phyloP scores from a whole-genome alignment of 495 filamentous ascomycete genomes.

The Astrothelium macrocarpum region DNA sequence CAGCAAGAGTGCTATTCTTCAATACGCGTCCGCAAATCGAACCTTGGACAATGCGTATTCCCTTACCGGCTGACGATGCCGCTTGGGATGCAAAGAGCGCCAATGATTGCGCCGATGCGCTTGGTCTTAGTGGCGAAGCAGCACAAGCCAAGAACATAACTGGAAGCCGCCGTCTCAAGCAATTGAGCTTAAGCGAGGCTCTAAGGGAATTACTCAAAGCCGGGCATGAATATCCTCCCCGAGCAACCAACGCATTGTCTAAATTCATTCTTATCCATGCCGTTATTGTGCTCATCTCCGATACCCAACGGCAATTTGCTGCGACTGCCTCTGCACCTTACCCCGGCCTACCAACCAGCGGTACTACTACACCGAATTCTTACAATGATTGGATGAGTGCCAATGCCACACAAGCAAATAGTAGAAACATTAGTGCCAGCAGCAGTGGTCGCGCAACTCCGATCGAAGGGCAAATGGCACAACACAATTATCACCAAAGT shows the following conservation, averaged over 20 bases:
- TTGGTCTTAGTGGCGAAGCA: constrained; percentile 45
- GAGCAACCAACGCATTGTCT: constrained; percentile 52
- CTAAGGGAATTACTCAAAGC: constrained; percentile 46
- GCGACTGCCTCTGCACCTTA: not conserved
- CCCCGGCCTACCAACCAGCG: constrained; percentile 23
- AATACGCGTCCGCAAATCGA: constrained; percentile 50
- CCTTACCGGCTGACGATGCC: constrained; percentile 56
- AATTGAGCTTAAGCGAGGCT: constrained; percentile 46
- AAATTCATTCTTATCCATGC: constrained; percentile 63
- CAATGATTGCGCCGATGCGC: constrained; percentile 48
- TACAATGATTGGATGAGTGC: constrained; percentile 41
- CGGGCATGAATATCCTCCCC: constrained; percentile 42
- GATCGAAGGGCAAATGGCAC: constrained; percentile 21
- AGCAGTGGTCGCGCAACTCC: constrained; percentile 46
- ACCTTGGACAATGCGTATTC: constrained; percentile 45
- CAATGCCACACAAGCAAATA: constrained; percentile 16
- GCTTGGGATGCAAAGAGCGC: constrained; percentile 51
- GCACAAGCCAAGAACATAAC: constrained; percentile 41
- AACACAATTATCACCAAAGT: constrained; percentile 18
- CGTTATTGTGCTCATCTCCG: constrained; percentile 39
- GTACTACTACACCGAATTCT: constrained; percentile 38
- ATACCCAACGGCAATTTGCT: constrained; percentile 11
- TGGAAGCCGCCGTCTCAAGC: constrained; percentile 48
- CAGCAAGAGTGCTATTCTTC: constrained; percentile 55
- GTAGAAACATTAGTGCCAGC: constrained; percentile 26